Base-by-base conservation (phyloP, 352 stramenopile species). In the Phytophthora capsici region DNA sequence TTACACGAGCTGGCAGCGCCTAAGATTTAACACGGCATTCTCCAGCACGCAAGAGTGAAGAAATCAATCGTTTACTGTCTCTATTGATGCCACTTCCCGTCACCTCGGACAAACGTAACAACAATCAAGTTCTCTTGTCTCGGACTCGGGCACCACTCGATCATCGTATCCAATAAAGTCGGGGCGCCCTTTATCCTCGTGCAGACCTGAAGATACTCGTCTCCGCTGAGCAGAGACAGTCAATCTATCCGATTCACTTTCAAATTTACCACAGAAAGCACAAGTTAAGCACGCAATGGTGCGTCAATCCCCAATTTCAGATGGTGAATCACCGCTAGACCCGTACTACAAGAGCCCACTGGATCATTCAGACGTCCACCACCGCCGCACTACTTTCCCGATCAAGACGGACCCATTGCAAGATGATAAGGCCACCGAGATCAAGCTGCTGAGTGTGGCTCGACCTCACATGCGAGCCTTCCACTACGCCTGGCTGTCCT, bases 391-490 rank as follows among this genome's bases (percentile, higher is more conserved):
- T 79, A 12, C 17, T 50, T 70, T 84, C 43, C 63, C n/a, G n/a
- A n/a, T n/a, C n/a, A n/a, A n/a, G n/a, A 65, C 51, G 26, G 71
- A 84, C 49, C 60, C 58, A 23, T 36, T 78, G 47, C 69, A 84
- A 60, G 59, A 66, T 20, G 60, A 77, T 38, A 71, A 76, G 26
- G 60, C 61, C 26, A 44, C 38, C n/a, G 65, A 84, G 56, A 71
- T 84, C 28, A 66, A 67, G 32, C 48, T 75, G 9, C 51, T 84
- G 4, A 77, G 69, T 28, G 51, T 64, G 1, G 36, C 47, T 13
- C 48, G 69, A 13, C 94, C 95, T 0, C 94, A 98, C 75, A 98
- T 98, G 93, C 86, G 94, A 46, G 89, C 91, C 20, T 98, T 98
- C 76, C 94, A 98, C 80, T 92, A 82, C 68, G 71, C 90, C 16